phyloP scores from a whole-genome alignment of 2,329 filamentous ascomycete genomes.

The Colletotrichum viniferum region DNA sequence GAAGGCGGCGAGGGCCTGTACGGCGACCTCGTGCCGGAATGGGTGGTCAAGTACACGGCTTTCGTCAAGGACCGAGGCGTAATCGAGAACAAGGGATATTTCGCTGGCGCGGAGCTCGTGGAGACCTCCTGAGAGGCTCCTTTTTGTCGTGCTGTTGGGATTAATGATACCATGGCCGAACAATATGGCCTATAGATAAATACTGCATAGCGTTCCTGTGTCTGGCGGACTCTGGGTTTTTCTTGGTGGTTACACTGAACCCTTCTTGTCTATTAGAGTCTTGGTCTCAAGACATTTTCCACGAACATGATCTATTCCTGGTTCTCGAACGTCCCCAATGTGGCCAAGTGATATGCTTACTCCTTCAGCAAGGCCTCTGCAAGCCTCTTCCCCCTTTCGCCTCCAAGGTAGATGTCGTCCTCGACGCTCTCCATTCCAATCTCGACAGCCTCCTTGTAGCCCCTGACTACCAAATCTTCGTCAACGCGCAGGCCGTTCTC shows the following conservation, averaged over 20 bases:
- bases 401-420: slow-evolving; percentile 65
- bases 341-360: neutral
- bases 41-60: slow-evolving; percentile 97
- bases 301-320: neutral
- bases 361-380: slow-evolving; percentile 42
- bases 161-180: slow-evolving; percentile 19
- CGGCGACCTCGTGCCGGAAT: slow-evolving; percentile 84
- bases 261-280: slow-evolving; percentile 11
- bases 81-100: slow-evolving; percentile 98
- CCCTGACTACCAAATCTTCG: slow-evolving; percentile 83
- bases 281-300: neutral
- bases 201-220: slow-evolving; percentile 19
- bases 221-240: slow-evolving; percentile 8
- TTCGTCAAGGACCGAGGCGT: slow-evolving; percentile 91
- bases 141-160: neutral
- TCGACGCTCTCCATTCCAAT: slow-evolving; percentile 66
- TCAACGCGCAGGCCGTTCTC: slow-evolving; percentile 85
- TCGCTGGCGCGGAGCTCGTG: slow-evolving; percentile 79
- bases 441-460: slow-evolving; percentile 83
- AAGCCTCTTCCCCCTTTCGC: slow-evolving; percentile 57
- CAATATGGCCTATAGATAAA: slow-evolving; percentile 12
- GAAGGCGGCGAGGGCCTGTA: slow-evolving; percentile 62
- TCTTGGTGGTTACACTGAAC: neutral
- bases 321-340: neutral
- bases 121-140: slow-evolving; percentile 21